phyloP scores from a whole-genome alignment of 176 grass and related monocot species.

The Carex pumila region DNA sequence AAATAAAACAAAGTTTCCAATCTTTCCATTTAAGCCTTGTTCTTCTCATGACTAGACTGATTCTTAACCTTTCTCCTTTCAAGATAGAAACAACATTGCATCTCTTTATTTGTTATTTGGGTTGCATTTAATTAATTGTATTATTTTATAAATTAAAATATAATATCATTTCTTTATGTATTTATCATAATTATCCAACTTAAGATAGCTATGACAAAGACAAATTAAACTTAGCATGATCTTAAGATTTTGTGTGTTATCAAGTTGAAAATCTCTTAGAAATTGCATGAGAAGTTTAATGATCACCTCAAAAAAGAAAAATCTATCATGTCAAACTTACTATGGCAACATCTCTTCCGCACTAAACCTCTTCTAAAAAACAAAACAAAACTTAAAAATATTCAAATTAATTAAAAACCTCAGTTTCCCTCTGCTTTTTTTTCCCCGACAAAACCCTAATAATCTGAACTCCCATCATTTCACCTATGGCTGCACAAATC shows the following conservation, averaged over 20 bases:
- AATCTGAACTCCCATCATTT: not conserved
- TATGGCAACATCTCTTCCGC: not conserved
- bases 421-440: slow-evolving; percentile 6
- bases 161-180: no score
- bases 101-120: not conserved
- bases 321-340: slow-evolving; percentile 1
- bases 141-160: not conserved
- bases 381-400: not conserved
- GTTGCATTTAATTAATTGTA: not conserved
- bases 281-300: not conserved
- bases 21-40: slow-evolving; percentile 22
- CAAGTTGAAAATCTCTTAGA: not conserved
- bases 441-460: not conserved
- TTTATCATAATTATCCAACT: no score
- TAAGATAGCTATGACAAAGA: not conserved
- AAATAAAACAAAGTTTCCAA: slow-evolving; percentile 69
- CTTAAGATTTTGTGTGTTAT: not conserved
- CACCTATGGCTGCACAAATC: slow-evolving; percentile 87
- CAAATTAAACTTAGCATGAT: not conserved
- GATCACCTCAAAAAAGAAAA: not conserved
- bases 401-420: not conserved
- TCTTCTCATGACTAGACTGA: not conserved
- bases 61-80: slow-evolving; percentile 22
- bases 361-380: not conserved
- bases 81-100: slow-evolving; percentile 20